Percentiles rank a stretch among this genome's conserved stretches.
phyloP scores from a whole-genome alignment of 306 rosid species.

The Nissolia schottii region DNA sequence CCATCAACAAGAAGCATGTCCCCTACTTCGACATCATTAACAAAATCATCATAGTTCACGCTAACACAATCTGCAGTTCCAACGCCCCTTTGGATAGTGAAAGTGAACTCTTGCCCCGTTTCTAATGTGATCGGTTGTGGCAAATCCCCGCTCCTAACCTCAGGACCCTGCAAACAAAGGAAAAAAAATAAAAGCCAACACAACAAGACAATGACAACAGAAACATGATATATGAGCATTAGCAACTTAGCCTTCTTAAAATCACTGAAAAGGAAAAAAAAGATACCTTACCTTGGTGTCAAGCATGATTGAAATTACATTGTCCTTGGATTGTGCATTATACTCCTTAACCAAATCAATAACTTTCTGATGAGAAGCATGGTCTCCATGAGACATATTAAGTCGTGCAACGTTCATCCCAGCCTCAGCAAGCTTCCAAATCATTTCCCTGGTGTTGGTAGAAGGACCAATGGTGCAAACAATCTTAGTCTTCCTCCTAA shows the following conservation, averaged over 20 bases:
- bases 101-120: constrained; percentile 82
- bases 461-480: constrained; percentile 99
- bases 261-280: not conserved
- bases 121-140: constrained; percentile 64
- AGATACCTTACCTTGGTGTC: constrained; percentile 66
- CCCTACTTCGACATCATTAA: constrained; percentile 80
- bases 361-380: constrained; percentile 92
- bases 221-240: not conserved
- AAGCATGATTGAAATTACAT: constrained; percentile 88
- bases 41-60: constrained; percentile 91
- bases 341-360: constrained; percentile 93
- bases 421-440: constrained; percentile 96
- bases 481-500: constrained; percentile 91
- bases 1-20: constrained; percentile 97
- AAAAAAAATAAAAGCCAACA: not conserved
- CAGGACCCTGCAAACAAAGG: constrained; percentile 65
- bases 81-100: constrained; percentile 78
- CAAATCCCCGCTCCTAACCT: constrained; percentile 95
- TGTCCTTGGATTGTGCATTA: constrained; percentile 70
- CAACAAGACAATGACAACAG: not conserved
- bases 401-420: constrained; percentile 97
- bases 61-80: constrained; percentile 80
- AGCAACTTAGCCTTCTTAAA: not conserved
- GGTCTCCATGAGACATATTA: constrained; percentile 99
- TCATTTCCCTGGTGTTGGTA: constrained; percentile 84